phyloP scores from a whole-genome alignment of 2,329 filamentous ascomycete genomes.

The Hyphodiscus sp. region DNA sequence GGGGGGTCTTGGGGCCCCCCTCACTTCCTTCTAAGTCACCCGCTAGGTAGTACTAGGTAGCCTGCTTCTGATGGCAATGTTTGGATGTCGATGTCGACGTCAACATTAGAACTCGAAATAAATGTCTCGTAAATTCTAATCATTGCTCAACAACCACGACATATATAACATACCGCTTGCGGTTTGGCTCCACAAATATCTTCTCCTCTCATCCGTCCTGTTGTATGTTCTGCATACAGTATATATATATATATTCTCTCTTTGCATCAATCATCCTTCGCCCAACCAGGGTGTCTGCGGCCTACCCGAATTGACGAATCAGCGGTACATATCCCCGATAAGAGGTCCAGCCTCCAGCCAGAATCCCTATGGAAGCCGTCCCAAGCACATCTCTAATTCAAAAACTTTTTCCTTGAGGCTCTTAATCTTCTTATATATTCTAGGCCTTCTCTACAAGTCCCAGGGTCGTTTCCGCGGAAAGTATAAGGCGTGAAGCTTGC shows the following conservation, averaged over 20 bases:
- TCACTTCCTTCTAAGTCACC: not conserved
- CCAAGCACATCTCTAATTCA: not conserved
- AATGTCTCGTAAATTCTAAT: not conserved
- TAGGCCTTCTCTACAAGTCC: not conserved
- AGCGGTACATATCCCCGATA: not conserved
- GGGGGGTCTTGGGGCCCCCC: not conserved
- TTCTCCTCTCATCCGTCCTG: not conserved
- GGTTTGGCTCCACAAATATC: not conserved
- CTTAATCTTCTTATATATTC: not conserved
- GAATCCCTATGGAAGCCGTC: not conserved
- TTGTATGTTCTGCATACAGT: not conserved
- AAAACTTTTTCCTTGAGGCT: not conserved
- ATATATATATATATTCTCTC: not conserved
- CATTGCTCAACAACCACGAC: not conserved
- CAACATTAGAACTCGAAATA: not conserved
- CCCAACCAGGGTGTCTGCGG: constrained; percentile 1
- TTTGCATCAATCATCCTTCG: not conserved
- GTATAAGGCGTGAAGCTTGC: not conserved
- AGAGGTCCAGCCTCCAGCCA: not conserved
- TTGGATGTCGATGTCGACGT: not conserved
- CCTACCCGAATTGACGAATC: constrained; percentile 3
- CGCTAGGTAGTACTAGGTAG: no score
- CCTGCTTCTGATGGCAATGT: not conserved
- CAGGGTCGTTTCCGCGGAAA: not conserved
- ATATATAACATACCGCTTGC: not conserved